Percentiles rank a stretch among this genome's conserved stretches.
Evolutionary conservation across 2,329 filamentous ascomycete genomes (phyloP).

Genomic region (Ploettnerulaceae sp.): DNA sequence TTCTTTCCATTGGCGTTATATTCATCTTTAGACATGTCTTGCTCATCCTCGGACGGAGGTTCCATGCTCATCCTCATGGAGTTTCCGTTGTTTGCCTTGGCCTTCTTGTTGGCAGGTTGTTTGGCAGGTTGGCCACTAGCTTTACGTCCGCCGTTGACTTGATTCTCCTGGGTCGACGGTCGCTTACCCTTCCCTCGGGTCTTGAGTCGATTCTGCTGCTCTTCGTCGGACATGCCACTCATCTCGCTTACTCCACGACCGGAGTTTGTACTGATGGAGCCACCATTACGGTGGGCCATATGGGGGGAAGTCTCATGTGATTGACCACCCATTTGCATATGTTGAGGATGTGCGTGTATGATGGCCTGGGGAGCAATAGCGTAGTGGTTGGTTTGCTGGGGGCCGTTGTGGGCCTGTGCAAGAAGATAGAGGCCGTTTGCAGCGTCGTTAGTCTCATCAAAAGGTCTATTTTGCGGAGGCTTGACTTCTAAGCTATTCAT

Average conservation of each 20-base stretch:
- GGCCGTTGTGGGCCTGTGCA: constrained; percentile 61
- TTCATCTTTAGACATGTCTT: constrained; percentile 50
- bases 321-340: constrained; percentile 22
- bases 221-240: constrained; percentile 69
- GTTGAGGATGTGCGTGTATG: constrained; percentile 30
- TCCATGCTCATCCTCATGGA: constrained; percentile 33
- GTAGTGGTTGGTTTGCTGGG: constrained; percentile 37
- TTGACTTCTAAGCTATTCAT: constrained; percentile 35
- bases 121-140: constrained; percentile 64
- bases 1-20: constrained; percentile 64
- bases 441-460: constrained; percentile 74
- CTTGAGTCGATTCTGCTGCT: constrained; percentile 57
- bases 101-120: constrained; percentile 64
- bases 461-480: constrained; percentile 53
- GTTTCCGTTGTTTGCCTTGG: constrained; percentile 52
- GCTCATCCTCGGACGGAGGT: constrained; percentile 37
- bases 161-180: constrained; percentile 39
- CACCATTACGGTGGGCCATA: constrained; percentile 44
- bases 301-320: constrained; percentile 41
- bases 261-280: constrained; percentile 39
- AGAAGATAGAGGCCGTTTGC: constrained; percentile 92
- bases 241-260: constrained; percentile 57
- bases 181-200: constrained; percentile 68
- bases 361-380: constrained; percentile 30
- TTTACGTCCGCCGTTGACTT: constrained; percentile 69